Base-by-base conservation (phyloP, 2,329 filamentous ascomycete species). In the Fusarium verrucosum region DNA sequence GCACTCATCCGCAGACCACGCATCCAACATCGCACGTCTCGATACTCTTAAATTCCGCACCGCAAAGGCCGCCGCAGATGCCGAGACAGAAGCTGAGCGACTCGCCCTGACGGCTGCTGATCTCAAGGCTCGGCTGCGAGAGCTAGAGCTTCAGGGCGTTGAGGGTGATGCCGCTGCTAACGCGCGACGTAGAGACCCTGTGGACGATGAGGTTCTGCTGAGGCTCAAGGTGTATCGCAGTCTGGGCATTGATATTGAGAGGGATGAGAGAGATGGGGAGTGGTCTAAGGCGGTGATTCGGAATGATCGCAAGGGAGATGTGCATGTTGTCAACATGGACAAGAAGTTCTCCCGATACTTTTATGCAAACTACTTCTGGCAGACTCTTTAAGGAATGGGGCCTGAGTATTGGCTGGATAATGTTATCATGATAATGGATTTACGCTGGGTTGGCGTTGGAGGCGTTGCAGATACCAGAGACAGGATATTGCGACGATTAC, bases 321-420 rank as follows among this genome's bases (percentile, higher is more conserved):
- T 98, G 47, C 92, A 97, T 75, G 92, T 98, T 45, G 89, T 99
- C 60, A 96, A 96, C 73, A 89, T 99, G 76, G 94, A 98, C 72
- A 89, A 91, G 71, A 96, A 95, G 80, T 94, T 97, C 76, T 94
- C 92, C 57, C 85, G 89, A 62, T 94, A 91, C 76, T 97, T 96
- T 74, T 97, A 97, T 73, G 92, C 94, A 20, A 96, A 97, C 72
- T 96, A 96, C 76, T 96, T 98, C 74, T 99, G 95, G 95, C 85
- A 92, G 72, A 94, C 89, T 26, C 82, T 97, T 76, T 96, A 58
- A 70, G 38, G n/a, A 25, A 22, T 13, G 4, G n/a, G 22, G 17
- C 1, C 13, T 17, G 25, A 19, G 13, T 17, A 7, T 32, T n/a
- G n/a, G 13, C 20, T 22, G 28, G 25, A 19, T 13, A 37, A 52